Evolutionary conservation across 2,329 filamentous ascomycete genomes (phyloP).

Genomic region (Ceratocystis cubensis): DNA sequence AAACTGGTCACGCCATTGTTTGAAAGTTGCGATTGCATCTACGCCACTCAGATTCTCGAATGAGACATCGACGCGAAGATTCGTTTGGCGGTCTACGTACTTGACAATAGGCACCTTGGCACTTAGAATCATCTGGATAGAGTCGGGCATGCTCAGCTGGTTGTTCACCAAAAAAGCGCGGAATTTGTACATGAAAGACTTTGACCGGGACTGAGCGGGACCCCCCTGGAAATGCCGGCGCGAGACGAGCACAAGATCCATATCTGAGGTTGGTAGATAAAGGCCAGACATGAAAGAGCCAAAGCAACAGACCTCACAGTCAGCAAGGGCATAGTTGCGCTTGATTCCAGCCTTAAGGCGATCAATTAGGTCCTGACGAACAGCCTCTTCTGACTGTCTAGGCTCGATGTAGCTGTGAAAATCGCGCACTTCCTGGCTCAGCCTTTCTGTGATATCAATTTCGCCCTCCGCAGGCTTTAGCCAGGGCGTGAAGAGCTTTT

Average conservation of each 20-base stretch:
- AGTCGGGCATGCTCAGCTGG: conserved; percentile 43
- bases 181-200: conserved; percentile 49
- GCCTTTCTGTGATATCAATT: conserved; percentile 22
- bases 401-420: conserved; percentile 81
- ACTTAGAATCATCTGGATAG: conserved; percentile 54
- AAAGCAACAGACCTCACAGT: conserved; percentile 59
- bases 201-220: conserved; percentile 37
- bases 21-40: conserved; percentile 66
- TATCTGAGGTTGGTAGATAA: conserved; percentile 63
- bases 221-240: conserved; percentile 43
- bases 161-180: conserved; percentile 43
- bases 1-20: conserved; percentile 63
- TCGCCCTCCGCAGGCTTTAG: conserved; percentile 37
- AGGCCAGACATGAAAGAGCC: conserved; percentile 87
- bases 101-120: conserved; percentile 90
- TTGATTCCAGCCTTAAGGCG: conserved; percentile 52
- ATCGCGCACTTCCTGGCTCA: conserved; percentile 82
- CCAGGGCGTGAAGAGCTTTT: conserved; percentile 30
- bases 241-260: conserved; percentile 77
- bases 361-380: conserved; percentile 60
- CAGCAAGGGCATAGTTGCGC: conserved; percentile 39
- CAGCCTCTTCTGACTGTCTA: conserved; percentile 58
- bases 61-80: conserved; percentile 78
- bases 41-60: conserved; percentile 86
- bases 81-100: conserved; percentile 65